Evolutionary conservation across 148 eudicot genomes (phyloP).

Genomic region (Dianthus caryophyllus): DNA sequence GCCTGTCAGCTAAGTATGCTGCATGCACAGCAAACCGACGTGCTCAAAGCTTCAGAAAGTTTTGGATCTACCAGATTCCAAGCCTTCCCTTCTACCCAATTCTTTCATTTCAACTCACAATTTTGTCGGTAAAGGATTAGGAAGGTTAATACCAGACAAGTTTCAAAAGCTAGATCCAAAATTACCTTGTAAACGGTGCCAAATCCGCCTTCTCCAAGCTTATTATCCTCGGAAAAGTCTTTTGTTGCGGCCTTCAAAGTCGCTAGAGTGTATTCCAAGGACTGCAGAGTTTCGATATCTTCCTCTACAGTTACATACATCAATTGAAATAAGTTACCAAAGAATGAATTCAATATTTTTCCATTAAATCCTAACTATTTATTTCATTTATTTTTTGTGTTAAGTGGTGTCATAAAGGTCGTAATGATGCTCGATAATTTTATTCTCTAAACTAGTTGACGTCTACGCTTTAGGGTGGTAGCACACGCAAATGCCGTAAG

Average conservation of each 20-base stretch:
- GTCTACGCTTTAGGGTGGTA: too few species aligned
- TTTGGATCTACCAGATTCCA: conserved; percentile 25
- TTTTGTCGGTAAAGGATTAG: too few species aligned
- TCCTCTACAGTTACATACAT: conserved; percentile 20
- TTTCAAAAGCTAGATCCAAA: too few species aligned
- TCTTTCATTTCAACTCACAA: neutral
- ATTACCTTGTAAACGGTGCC: conserved; percentile 54
- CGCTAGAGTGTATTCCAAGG: conserved; percentile 22
- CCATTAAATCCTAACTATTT: too few species aligned
- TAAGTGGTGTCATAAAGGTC: too few species aligned
- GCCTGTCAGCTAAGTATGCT: conserved; percentile 33
- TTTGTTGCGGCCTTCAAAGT: conserved; percentile 36
- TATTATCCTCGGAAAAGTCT: conserved; percentile 38
- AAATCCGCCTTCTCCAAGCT: conserved; percentile 60
- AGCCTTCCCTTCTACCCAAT: conserved; percentile 22
- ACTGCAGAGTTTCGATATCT: conserved; percentile 23
- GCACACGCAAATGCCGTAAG: too few species aligned
- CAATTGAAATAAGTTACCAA: too few species aligned
- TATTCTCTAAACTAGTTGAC: too few species aligned
- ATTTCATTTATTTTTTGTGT: too few species aligned
- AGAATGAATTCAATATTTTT: too few species aligned
- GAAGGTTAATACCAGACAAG: neutral
- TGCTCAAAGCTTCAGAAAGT: conserved; percentile 12
- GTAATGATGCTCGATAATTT: too few species aligned
- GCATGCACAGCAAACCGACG: conserved; percentile 41